These are phyloP conservation scores for Azolla pinnata DNA, from an alignment of 75 land plant genomes.

Conservation along the genomic window DNA sequence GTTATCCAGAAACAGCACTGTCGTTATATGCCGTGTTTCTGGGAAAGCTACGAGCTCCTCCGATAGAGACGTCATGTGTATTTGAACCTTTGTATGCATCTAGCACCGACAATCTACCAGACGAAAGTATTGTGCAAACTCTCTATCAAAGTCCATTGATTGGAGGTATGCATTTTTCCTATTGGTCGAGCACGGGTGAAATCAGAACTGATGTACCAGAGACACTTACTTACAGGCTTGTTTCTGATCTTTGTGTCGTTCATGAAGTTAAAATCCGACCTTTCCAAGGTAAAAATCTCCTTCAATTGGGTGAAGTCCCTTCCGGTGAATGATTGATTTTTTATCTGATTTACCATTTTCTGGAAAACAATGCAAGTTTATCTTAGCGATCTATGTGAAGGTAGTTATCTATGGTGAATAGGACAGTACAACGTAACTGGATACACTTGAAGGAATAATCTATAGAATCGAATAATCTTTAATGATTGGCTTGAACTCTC, in stretches of 20 bases:
- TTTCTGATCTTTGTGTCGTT: slow-evolving; percentile 49
- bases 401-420: neutral
- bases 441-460: neutral
- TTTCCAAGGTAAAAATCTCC: slow-evolving; percentile 48
- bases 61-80: slow-evolving; percentile 25
- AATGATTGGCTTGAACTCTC: too few relatives aligned
- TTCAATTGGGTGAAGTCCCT: too few relatives aligned
- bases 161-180: slow-evolving; percentile 40
- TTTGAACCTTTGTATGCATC: slow-evolving; percentile 59
- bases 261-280: slow-evolving; percentile 60
- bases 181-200: slow-evolving; percentile 86
- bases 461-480: too few relatives aligned
- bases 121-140: slow-evolving; percentile 70
- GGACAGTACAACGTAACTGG: neutral
- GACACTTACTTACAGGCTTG: slow-evolving; percentile 56
- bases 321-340: too few relatives aligned
- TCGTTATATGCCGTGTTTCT: slow-evolving; percentile 21
- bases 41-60: slow-evolving; percentile 15
- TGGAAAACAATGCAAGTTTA: too few relatives aligned
- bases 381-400: neutral
- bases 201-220: slow-evolving; percentile 46
- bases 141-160: slow-evolving; percentile 32
- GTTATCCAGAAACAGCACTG: slow-evolving; percentile 28
- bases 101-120: slow-evolving; percentile 84
- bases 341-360: too few relatives aligned